phyloP scores from a whole-genome alignment of 306 rosid genomes.

The Casuarina glauca region DNA sequence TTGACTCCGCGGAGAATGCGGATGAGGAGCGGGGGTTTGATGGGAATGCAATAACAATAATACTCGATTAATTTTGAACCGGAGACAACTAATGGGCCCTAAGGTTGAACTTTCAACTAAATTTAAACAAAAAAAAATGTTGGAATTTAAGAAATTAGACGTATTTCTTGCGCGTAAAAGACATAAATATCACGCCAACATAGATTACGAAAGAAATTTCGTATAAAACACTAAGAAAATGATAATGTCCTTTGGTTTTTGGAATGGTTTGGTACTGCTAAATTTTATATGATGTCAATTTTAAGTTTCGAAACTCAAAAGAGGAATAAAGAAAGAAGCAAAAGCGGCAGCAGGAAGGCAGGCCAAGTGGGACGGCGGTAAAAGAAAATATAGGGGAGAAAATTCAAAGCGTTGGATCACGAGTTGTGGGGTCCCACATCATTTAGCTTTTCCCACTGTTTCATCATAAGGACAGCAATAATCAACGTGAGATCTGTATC shows the following conservation, averaged over 20 bases:
- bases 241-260: no score
- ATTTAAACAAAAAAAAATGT: no score
- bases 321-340: no score
- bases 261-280: no score
- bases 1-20: constrained; percentile 31
- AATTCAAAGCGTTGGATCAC: background rate
- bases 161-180: no score
- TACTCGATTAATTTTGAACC: background rate
- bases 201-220: no score
- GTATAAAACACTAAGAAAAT: no score
- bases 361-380: background rate
- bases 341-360: no score
- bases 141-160: no score
- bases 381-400: background rate
- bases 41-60: constrained; percentile 7
- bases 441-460: background rate
- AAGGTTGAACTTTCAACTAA: no score
- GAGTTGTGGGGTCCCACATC: constrained; percentile 2
- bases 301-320: background rate
- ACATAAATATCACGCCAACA: no score
- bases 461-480: background rate
- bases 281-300: no score
- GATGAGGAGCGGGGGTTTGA: constrained; percentile 29
- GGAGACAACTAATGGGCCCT: background rate
- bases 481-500: background rate